These are phyloP conservation scores for Cornus florida DNA, from an alignment of 148 eudicot species.

Conservation along the genomic window DNA sequence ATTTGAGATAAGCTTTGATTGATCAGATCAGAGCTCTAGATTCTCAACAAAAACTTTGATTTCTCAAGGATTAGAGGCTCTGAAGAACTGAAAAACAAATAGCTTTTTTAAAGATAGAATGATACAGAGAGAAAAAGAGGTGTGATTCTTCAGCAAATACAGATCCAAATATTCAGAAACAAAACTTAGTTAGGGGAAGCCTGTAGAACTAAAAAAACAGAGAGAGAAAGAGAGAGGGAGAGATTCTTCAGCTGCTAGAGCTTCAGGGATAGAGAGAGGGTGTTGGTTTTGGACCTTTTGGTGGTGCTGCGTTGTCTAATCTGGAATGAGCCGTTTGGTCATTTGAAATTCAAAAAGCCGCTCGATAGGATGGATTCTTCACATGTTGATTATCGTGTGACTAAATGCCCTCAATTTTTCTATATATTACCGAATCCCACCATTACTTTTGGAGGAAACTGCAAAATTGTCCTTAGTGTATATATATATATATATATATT, in stretches of 20 bases:
- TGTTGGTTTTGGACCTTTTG: not conserved
- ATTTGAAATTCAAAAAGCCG: conserved; percentile 26
- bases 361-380: not conserved
- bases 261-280: not conserved
- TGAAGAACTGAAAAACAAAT: not conserved
- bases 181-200: not conserved
- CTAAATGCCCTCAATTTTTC: not conserved
- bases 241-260: too few relatives aligned
- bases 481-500: too few relatives aligned
- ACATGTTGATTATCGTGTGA: not conserved
- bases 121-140: not conserved
- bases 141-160: not conserved
- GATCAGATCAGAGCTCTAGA: not conserved
- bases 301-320: conserved; percentile 8
- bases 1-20: conserved; percentile 14
- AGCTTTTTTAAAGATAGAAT: not conserved
- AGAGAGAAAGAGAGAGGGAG: not conserved
- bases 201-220: not conserved
- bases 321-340: not conserved
- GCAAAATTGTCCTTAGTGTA: too few relatives aligned
- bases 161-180: not conserved
- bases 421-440: not conserved
- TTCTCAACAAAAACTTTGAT: not conserved
- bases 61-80: not conserved
- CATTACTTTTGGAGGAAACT: not conserved